Conservation (phyloP, 257 asterid genomes). For the Solanum chiquidenum region DNA sequence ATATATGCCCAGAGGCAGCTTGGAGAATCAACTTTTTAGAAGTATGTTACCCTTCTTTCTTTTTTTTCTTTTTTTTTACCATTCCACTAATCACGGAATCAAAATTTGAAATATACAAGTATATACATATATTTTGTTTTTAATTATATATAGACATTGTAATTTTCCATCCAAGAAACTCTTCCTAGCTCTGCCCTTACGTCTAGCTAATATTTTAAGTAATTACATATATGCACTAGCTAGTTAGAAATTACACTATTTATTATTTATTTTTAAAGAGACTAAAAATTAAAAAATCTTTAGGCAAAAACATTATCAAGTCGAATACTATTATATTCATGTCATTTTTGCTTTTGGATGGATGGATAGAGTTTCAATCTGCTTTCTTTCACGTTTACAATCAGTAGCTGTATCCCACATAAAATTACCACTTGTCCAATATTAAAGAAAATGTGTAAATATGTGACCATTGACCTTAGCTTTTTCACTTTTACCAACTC, state of each 20-base stretch:
- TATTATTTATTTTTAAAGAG: not conserved
- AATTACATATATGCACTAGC: not conserved
- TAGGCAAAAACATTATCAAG: not conserved
- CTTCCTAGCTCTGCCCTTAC: no score
- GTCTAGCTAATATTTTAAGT: no score
- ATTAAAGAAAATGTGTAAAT: not conserved
- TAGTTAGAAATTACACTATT: not conserved
- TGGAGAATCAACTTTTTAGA: slow-evolving; percentile 89
- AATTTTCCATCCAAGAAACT: no score
- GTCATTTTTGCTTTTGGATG: not conserved
- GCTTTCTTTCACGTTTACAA: not conserved
- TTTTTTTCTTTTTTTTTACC: not conserved
- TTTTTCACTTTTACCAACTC: not conserved
- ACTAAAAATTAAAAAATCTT: no score
- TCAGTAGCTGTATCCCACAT: not conserved
- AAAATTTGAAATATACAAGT: no score
- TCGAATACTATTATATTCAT: not conserved
- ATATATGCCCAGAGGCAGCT: slow-evolving; percentile 93
- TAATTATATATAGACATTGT: no score
- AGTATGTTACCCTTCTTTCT: slow-evolving; percentile 31
- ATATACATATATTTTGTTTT: no score
- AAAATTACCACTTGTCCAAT: not conserved
- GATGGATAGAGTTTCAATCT: not conserved
- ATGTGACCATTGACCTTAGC: not conserved
- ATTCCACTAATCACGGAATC: not conserved